Base-by-base conservation (phyloP, 2,329 filamentous ascomycete species). In the Hypoxylon sp. region DNA sequence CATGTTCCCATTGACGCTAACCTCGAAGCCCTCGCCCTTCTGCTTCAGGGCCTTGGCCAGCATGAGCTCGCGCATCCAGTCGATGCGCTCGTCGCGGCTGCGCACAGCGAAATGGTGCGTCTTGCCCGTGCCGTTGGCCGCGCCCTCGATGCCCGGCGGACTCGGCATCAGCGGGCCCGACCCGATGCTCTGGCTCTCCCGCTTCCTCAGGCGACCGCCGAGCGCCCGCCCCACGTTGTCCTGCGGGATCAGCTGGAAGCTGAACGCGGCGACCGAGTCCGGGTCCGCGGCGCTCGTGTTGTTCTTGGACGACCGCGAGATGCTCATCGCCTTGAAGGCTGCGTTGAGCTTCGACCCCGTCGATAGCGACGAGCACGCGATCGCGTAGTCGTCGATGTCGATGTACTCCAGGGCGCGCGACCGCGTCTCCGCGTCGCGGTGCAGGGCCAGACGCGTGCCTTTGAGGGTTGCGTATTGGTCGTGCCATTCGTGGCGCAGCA, bases 31-130 rank as follows among this genome's bases (percentile, higher is more conserved):
- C 74, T 94, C 90, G 51, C 89, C 90, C 86, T 95, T 96, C 81
- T 94, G 91, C 84, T 91, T 92, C 78, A 94, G 84, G 17, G 93
- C 93, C 84, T 96, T 96, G 60, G 93, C 93, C 50, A 97, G 88
- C 93, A 97, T 97, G 68, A 97, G 83, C 85, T 97, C 93, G 61
- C 93, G 87, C 93, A 97, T 97, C 96, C 96, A 99, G 79, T 98
- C 95, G 76, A 98, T 98, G 69, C 95, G 88, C 78, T 98, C 93
- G 77, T 98, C 93, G 13, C 94, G 88, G 75, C 86, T 89, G 82
- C 91, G 92, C 74, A 98, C 95, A 0, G 95, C 93, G 79, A 98
- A 98, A 79, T 98, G 94, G 77, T 98, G 95, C 49, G 93, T 92
- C 86, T 97, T 98, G 75, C 89, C 89, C 10, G 87, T 89, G 62